phyloP scores from a whole-genome alignment of 2,329 filamentous ascomycete species.

The Diaporthe humulicola region DNA sequence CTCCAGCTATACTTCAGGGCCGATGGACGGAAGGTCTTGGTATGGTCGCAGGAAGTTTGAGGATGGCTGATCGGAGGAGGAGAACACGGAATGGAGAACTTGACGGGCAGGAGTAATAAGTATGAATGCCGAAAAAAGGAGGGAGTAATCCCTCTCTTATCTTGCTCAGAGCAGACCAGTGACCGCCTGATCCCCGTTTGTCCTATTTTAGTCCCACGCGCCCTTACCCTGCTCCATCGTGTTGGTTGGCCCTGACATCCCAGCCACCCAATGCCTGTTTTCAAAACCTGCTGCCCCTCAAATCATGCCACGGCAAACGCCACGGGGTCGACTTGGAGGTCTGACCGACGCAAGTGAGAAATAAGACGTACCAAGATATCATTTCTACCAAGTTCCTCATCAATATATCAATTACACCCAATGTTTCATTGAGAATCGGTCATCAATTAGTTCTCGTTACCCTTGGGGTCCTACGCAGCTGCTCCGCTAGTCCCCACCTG shows the following conservation, averaged over 20 bases:
- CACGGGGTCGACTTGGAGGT: not conserved
- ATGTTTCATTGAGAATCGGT: not conserved
- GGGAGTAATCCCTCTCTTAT: not conserved
- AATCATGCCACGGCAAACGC: conserved; percentile 1
- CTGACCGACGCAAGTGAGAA: not conserved
- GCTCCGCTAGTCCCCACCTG: not conserved
- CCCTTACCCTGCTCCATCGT: conserved; percentile 5
- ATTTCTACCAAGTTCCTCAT: not conserved
- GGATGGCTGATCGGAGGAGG: not conserved
- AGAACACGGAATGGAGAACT: not conserved
- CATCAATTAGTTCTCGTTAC: not conserved
- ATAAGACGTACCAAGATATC: not conserved
- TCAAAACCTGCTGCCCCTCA: conserved; percentile 5
- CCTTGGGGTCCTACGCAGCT: not conserved
- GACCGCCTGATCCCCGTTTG: not conserved
- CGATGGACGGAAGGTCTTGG: not conserved
- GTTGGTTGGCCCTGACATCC: conserved; percentile 13
- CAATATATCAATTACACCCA: not conserved
- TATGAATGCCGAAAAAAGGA: not conserved
- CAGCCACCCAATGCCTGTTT: conserved; percentile 8
- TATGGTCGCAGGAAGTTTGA: not conserved
- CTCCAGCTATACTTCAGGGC: no score
- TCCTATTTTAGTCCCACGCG: conserved; percentile 16
- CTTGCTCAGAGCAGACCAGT: not conserved
- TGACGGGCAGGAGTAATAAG: not conserved